A percentile compares a stretch with the other conserved stretches of the same genome.
Conservation (phyloP, 140 eudicot genomes). For the Stevia rebaudiana region DNA sequence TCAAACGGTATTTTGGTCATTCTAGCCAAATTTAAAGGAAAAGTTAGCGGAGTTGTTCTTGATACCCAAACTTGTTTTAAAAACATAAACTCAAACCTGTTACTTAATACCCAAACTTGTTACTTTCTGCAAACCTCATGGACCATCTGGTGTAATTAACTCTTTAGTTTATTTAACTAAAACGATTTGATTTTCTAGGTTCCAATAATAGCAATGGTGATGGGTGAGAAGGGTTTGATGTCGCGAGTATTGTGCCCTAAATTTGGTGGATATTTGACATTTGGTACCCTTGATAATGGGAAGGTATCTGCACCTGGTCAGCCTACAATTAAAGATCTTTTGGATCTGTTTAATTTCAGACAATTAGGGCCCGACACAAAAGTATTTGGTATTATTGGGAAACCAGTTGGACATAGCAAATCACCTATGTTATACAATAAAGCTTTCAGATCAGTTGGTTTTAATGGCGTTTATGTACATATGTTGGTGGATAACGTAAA, state of each 20-base stretch:
- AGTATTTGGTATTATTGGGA: constrained; percentile 85
- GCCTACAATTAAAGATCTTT: constrained; percentile 72
- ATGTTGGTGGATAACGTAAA: constrained; percentile 76
- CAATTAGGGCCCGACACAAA: constrained; percentile 77
- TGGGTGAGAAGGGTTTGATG: constrained; percentile 94
- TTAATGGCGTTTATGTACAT: constrained; percentile 80
- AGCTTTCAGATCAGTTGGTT: constrained; percentile 78
- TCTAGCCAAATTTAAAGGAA: no score
- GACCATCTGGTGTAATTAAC: no score
- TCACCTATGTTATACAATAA: constrained; percentile 72
- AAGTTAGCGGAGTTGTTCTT: no score
- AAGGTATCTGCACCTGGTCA: constrained; percentile 97
- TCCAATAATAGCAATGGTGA: constrained; percentile 90
- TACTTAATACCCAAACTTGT: no score
- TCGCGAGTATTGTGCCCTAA: constrained; percentile 86
- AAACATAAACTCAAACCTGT: no score
- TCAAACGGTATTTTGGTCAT: no score
- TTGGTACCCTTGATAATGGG: constrained; percentile 80
- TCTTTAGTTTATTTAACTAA: background rate
- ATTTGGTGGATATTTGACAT: constrained; percentile 93
- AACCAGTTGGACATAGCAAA: constrained; percentile 94
- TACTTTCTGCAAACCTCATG: no score
- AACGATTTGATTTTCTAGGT: constrained; percentile 45
- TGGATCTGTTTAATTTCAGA: constrained; percentile 77
- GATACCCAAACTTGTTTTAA: no score